These are phyloP conservation scores for Stylonectria norvegica DNA, from an alignment of 2,329 filamentous ascomycete species.

Conservation along the genomic window DNA sequence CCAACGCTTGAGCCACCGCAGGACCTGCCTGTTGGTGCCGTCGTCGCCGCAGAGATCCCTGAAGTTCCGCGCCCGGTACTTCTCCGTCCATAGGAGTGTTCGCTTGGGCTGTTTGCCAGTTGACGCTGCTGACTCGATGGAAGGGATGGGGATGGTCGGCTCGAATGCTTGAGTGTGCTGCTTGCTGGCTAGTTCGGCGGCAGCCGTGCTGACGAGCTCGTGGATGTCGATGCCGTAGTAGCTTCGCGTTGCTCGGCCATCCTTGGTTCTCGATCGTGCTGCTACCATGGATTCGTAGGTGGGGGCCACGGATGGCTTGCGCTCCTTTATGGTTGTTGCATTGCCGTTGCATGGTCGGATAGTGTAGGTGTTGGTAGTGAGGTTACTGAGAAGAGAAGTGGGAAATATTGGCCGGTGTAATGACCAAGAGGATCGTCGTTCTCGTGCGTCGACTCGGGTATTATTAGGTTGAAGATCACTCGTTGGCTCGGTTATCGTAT, in stretches of 20 bases:
- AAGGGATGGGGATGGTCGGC: slow-evolving; percentile 37
- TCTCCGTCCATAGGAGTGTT: slow-evolving; percentile 87
- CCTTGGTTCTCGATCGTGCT: slow-evolving; percentile 61
- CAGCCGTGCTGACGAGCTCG: slow-evolving; percentile 68
- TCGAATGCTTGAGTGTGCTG: slow-evolving; percentile 19
- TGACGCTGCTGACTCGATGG: slow-evolving; percentile 37
- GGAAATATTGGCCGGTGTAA: slow-evolving; percentile 27
- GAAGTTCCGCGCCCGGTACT: slow-evolving; percentile 89
- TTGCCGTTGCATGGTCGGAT: slow-evolving; percentile 57
- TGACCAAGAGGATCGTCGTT: slow-evolving; percentile 10
- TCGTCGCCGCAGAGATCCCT: slow-evolving; percentile 94
- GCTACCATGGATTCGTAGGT: slow-evolving; percentile 68
- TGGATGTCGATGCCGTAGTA: slow-evolving; percentile 96
- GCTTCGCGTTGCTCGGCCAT: slow-evolving; percentile 66
- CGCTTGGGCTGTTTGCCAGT: slow-evolving; percentile 41
- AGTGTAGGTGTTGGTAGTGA: slow-evolving; percentile 35
- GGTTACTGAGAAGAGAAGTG: slow-evolving; percentile 22
- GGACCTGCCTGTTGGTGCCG: slow-evolving; percentile 81
- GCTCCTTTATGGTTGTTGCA: slow-evolving; percentile 52
- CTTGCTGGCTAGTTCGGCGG: slow-evolving; percentile 52
- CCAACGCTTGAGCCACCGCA: slow-evolving; percentile 94
- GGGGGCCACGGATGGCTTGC: slow-evolving; percentile 42
- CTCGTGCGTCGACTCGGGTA: neutral
- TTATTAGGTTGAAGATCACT: too few relatives aligned
- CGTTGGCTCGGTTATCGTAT: too few relatives aligned